Conservation (phyloP, 139 green algal genomes). For the Micractinium sp. region DNA sequence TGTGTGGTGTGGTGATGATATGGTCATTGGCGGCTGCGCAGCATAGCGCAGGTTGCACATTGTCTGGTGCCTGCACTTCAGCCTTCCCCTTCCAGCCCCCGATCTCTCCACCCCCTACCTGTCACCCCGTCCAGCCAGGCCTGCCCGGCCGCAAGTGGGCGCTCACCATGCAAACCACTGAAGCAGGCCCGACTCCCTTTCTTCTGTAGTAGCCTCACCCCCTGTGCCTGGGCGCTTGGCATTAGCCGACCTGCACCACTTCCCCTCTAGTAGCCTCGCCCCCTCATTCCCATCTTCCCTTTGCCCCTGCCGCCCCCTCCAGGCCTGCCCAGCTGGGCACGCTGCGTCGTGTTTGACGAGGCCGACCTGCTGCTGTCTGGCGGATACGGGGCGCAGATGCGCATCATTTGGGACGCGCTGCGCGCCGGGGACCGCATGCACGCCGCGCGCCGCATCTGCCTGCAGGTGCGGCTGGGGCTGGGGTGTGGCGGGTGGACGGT, state of each 20-base stretch:
- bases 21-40: neutral
- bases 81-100: too few species aligned
- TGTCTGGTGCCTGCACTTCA: too few species aligned
- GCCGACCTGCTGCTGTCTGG: slow-evolving; percentile 91
- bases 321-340: slow-evolving; percentile 51
- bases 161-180: too few species aligned
- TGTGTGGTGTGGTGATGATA: too few species aligned
- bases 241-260: too few species aligned
- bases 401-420: slow-evolving; percentile 71
- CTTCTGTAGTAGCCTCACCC: too few species aligned
- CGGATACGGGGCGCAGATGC: slow-evolving; percentile 68
- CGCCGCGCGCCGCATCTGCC: slow-evolving; percentile 47
- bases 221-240: too few species aligned
- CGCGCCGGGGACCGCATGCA: slow-evolving; percentile 62
- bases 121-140: too few species aligned
- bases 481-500: too few species aligned
- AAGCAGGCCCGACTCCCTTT: too few species aligned
- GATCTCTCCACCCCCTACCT: too few species aligned
- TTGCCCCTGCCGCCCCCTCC: neutral
- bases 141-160: too few species aligned
- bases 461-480: slow-evolving; percentile 57
- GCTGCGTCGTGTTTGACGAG: slow-evolving; percentile 92
- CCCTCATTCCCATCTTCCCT: neutral
- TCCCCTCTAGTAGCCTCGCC: neutral
- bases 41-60: neutral